Conservation (phyloP, 2,329 filamentous ascomycete species). For the Fusarium transvaalense region DNA sequence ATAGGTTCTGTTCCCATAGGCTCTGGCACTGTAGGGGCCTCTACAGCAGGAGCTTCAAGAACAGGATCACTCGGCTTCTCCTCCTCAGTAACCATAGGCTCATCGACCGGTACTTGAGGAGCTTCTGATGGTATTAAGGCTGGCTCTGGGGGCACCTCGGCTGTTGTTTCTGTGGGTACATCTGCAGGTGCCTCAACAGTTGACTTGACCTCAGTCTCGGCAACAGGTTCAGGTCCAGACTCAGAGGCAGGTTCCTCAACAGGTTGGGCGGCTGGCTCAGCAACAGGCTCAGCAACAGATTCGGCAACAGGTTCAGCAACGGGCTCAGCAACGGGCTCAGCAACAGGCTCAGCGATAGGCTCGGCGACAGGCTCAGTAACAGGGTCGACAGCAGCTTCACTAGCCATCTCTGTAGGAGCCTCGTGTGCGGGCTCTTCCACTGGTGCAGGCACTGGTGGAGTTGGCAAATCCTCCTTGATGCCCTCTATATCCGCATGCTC, state of each 20-base stretch:
- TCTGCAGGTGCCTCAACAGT: not conserved
- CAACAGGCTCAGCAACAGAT: constrained; percentile 1
- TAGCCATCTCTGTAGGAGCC: constrained; percentile 3
- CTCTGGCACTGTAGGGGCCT: constrained; percentile 6
- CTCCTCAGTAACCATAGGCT: constrained; percentile 12
- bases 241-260: not conserved
- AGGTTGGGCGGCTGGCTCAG: not conserved
- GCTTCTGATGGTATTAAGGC: constrained; percentile 21
- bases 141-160: constrained; percentile 16
- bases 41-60: constrained; percentile 17
- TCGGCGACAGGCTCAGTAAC: constrained; percentile 1
- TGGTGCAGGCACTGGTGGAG: not conserved
- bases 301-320: not conserved
- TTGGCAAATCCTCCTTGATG: constrained; percentile 2
- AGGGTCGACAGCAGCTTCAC: constrained; percentile 1
- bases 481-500: constrained; percentile 46
- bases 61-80: constrained; percentile 24
- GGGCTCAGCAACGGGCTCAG: constrained; percentile 3
- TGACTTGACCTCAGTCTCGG: not conserved
- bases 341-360: not conserved
- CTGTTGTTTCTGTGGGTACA: not conserved
- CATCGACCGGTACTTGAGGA: constrained; percentile 16
- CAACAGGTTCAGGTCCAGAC: not conserved
- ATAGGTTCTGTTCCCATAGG: not conserved
- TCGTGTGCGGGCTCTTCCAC: constrained; percentile 27